phyloP scores from a whole-genome alignment of 2,329 filamentous ascomycete genomes.

The Myriosclerotinia scirpicola region DNA sequence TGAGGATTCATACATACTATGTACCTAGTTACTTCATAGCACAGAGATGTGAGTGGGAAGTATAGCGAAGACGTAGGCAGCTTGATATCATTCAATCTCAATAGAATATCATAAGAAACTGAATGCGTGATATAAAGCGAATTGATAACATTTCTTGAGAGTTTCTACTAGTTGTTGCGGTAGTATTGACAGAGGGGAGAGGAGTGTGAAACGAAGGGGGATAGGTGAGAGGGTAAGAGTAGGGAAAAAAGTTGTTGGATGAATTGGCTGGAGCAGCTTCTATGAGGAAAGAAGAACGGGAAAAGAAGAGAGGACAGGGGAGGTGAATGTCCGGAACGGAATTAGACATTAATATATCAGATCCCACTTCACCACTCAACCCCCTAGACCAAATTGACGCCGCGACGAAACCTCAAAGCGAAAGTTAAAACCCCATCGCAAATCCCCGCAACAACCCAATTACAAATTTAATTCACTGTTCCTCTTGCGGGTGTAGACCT shows the following conservation, averaged over 20 bases:
- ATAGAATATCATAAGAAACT: neutral
- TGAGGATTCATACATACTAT: neutral
- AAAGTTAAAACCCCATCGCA: neutral
- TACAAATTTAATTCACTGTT: neutral
- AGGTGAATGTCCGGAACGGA: slow-evolving; percentile 11
- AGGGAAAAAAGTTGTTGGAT: neutral
- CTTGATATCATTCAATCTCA: neutral
- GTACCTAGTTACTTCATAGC: neutral
- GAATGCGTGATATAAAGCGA: neutral
- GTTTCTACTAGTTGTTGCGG: too few species aligned
- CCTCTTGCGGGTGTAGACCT: slow-evolving; percentile 2
- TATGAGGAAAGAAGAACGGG: neutral
- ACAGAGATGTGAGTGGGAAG: neutral
- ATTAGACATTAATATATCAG: too few species aligned
- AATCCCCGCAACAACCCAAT: neutral
- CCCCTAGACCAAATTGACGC: neutral
- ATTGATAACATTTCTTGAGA: neutral
- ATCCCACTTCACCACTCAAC: neutral
- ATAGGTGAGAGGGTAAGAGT: neutral
- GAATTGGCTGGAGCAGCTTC: neutral
- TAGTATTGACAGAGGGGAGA: neutral
- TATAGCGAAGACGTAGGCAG: neutral
- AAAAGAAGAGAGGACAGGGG: neutral
- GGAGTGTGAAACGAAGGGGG: neutral
- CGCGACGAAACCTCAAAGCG: neutral